Evolutionary conservation across 2,329 filamentous ascomycete species (phyloP).

Genomic region (Xylariales sp.): DNA sequence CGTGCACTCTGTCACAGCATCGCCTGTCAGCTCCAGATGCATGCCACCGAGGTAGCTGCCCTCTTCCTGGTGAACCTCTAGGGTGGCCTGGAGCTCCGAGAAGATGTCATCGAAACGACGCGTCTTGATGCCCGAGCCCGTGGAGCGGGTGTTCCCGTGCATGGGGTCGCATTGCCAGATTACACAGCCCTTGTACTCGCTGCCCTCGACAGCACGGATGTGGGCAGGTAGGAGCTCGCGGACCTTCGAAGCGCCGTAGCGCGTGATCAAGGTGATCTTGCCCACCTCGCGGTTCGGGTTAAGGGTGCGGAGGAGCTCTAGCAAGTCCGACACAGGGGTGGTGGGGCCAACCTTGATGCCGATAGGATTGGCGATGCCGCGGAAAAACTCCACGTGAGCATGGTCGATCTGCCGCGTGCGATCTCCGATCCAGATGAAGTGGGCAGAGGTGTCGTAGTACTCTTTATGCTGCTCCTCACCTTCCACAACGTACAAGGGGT

Average conservation of each 20-base stretch:
- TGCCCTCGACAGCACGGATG: slow-evolving; percentile 82
- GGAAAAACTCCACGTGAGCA: slow-evolving; percentile 95
- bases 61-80: slow-evolving; percentile 78
- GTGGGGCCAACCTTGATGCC: slow-evolving; percentile 93
- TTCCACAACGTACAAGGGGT: slow-evolving; percentile 31
- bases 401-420: slow-evolving; percentile 90
- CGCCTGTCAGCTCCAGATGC: slow-evolving; percentile 91
- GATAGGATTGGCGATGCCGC: slow-evolving; percentile 91
- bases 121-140: slow-evolving; percentile 80
- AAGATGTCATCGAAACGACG: slow-evolving; percentile 88
- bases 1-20: slow-evolving; percentile 93
- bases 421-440: slow-evolving; percentile 98
- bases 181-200: slow-evolving; percentile 61
- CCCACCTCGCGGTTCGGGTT: slow-evolving; percentile 80
- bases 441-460: slow-evolving; percentile 91
- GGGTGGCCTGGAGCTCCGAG: slow-evolving; percentile 75
- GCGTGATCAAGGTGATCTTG: slow-evolving; percentile 93
- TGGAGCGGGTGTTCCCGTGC: slow-evolving; percentile 78
- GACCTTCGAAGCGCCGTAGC: slow-evolving; percentile 82
- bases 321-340: slow-evolving; percentile 72
- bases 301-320: slow-evolving; percentile 75
- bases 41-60: slow-evolving; percentile 88
- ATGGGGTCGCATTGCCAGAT: slow-evolving; percentile 99
- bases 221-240: slow-evolving; percentile 72
- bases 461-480: slow-evolving; percentile 42